Percentiles rank a stretch among this genome's conserved stretches.
Evolutionary conservation across 805 yeast genomes (phyloP).

Genomic region (Sugiyamaella boreocaroliniensis): DNA sequence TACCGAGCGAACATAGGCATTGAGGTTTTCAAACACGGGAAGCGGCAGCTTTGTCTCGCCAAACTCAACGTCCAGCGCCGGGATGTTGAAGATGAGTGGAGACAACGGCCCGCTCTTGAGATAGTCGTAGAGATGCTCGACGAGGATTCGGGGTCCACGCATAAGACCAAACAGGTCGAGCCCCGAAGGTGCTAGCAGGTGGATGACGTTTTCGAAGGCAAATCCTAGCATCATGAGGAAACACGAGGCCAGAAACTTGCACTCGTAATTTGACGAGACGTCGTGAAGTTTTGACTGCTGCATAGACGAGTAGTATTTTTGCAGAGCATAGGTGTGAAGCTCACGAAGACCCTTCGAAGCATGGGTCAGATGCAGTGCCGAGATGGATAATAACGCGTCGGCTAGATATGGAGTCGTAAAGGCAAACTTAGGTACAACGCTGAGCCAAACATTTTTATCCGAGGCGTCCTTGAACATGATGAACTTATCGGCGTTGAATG

Average conservation of each 20-base stretch:
- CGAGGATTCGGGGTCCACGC: conserved; percentile 7
- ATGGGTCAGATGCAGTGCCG: conserved; percentile 13
- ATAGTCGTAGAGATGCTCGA: background rate
- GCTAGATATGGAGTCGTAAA: conserved; percentile 8
- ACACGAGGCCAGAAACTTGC: conserved; percentile 9
- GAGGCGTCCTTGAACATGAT: conserved; percentile 11
- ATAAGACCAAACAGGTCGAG: conserved; percentile 5
- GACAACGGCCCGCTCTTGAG: conserved; percentile 2
- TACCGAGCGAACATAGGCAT: background rate
- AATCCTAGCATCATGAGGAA: conserved; percentile 17
- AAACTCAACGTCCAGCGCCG: background rate
- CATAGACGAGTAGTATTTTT: conserved; percentile 9
- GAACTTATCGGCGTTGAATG: conserved; percentile 6
- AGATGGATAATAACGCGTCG: conserved; percentile 13
- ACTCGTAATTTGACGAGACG: conserved; percentile 7
- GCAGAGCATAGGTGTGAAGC: conserved; percentile 6
- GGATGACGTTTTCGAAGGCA: conserved; percentile 11
- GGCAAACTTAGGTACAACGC: conserved; percentile 12
- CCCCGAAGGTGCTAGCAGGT: background rate
- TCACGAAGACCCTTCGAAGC: conserved; percentile 6
- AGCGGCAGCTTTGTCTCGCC: background rate
- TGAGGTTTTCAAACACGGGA: conserved; percentile 3
- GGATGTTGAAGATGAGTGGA: background rate
- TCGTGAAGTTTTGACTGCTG: conserved; percentile 4
- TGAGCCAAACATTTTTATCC: conserved; percentile 13